Percentiles rank a stretch among this genome's conserved stretches.
These are phyloP conservation scores for Orbilia oligospora DNA, from an alignment of 2,329 filamentous ascomycete species.

Conservation along the genomic window DNA sequence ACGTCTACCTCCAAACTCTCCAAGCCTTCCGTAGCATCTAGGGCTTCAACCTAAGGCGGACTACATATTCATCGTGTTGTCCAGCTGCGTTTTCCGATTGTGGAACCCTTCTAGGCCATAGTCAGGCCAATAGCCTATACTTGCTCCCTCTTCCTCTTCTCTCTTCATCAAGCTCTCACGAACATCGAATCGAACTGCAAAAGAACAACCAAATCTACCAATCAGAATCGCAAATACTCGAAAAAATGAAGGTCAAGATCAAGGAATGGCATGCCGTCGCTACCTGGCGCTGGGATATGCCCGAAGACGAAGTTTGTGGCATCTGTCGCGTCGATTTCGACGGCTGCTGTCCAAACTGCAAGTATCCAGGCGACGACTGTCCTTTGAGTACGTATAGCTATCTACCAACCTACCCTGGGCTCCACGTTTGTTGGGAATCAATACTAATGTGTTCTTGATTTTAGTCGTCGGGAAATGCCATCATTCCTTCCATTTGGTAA, in stretches of 20 bases:
- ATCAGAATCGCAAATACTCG: background rate
- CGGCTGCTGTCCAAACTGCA: constrained; percentile 96
- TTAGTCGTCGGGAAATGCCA: constrained; percentile 95
- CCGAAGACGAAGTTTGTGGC: constrained; percentile 96
- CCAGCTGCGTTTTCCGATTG: background rate
- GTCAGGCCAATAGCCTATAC: background rate
- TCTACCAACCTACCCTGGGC: background rate
- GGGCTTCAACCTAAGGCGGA: background rate
- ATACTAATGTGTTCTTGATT: constrained; percentile 39
- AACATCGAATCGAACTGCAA: constrained; percentile 2
- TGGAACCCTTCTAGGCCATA: background rate
- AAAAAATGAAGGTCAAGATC: constrained; percentile 91
- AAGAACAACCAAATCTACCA: constrained; percentile 3
- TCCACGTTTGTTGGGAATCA: background rate
- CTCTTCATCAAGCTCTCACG: background rate
- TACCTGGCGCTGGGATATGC: constrained; percentile 97
- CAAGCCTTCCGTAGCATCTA: background rate
- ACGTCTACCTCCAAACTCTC: background rate
- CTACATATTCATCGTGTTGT: constrained; percentile 8
- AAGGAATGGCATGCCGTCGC: constrained; percentile 94
- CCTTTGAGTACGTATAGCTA: constrained; percentile 78
- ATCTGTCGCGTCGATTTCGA: constrained; percentile 99
- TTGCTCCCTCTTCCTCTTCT: background rate
- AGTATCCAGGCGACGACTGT: constrained; percentile 97
- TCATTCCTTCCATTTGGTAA: constrained; percentile 98